Evolutionary conservation across 163 green algal species (phyloP), one percentile per base, ranked within the genome.

Genomic region (Chlamydomonas reinhardtii): DNA sequence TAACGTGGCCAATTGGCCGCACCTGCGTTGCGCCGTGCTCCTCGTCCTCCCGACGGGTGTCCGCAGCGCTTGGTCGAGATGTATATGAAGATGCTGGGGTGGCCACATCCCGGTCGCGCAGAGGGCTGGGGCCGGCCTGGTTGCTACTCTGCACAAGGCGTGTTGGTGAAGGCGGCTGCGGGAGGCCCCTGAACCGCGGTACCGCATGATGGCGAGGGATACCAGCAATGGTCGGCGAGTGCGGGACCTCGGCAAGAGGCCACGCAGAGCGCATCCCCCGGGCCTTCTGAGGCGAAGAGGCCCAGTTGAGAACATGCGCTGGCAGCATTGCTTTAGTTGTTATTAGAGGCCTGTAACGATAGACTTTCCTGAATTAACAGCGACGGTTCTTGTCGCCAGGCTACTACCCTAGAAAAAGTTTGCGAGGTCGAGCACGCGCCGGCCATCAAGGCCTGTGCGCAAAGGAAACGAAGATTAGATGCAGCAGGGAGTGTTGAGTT

Each of bases 341-440:
- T 1, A 84, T 43, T 84, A 68, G 77, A 84, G 4, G 77, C 43
- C 35, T 84, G 77, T 29, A 84, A 68, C 27, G 66, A 76, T 29
- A 84, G n/a, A 6, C 43, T 71, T 56, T 84, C 77, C 22, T 84
- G 66, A 19, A 84, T 76, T 84, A 84, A 71, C 11, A 84, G 20
- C 22, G 76, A 84, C 25, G 56, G 61, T 20, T 82, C 74, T 73
- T 70, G 25, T 11, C 74, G 31, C 54, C 74, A 72, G 20, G 31
- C 74, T 61, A 59, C 31, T 61, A 59, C 31, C 74, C 39, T 24
- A 37, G 52, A 35, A n/a, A 74, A 8, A 22, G 74, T n/a, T 34
- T 17, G 71, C 32, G 72, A 39, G 76, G 62, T 37, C 56, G 71
- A 56, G 75, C 31, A 56, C 5, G 9, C 48, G 48, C 48, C 48